Conservation (phyloP, 345 rosid genomes). For the Gossypium ekmanianum region DNA sequence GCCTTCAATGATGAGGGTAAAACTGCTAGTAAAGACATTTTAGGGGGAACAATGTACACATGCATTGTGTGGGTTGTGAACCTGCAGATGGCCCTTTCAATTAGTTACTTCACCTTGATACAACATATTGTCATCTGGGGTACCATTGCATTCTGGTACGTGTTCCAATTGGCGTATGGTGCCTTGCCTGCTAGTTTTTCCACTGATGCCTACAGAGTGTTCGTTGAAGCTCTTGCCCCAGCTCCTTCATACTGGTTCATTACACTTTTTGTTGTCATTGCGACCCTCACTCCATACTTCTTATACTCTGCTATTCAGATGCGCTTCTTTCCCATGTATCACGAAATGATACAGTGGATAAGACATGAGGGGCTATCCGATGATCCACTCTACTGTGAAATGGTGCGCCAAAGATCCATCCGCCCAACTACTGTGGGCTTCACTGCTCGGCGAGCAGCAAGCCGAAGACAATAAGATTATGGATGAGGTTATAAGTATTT, state of each 20-base stretch:
- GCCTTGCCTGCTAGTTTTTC: slow-evolving; percentile 40
- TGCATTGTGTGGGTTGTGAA: slow-evolving; percentile 88
- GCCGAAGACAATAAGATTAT: slow-evolving; percentile 4
- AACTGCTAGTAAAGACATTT: slow-evolving; percentile 54
- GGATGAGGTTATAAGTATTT: not conserved
- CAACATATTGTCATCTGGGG: slow-evolving; percentile 75
- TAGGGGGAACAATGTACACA: slow-evolving; percentile 76
- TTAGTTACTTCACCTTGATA: slow-evolving; percentile 73
- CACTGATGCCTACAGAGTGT: slow-evolving; percentile 55
- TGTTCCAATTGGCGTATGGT: slow-evolving; percentile 64
- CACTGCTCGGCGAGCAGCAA: slow-evolving; percentile 57
- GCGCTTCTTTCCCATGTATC: slow-evolving; percentile 92
- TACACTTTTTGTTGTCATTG: slow-evolving; percentile 42
- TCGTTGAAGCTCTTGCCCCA: slow-evolving; percentile 74
- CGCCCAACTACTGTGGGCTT: slow-evolving; percentile 72
- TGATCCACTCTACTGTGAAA: slow-evolving; percentile 63
- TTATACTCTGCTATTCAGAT: slow-evolving; percentile 56
- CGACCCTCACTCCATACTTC: slow-evolving; percentile 65
- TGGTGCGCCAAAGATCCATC: slow-evolving; percentile 74
- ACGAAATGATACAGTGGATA: slow-evolving; percentile 85
- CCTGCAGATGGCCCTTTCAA: slow-evolving; percentile 67
- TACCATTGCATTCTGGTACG: slow-evolving; percentile 61
- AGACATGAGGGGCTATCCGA: slow-evolving; percentile 58
- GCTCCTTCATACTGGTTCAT: slow-evolving; percentile 74
- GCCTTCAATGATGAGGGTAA: slow-evolving; percentile 63